These are phyloP conservation scores for grape (Vitis vinifera) DNA, from an alignment of 164 flowering plant genomes.

Conservation along the genomic window ASM3070453v1 NC_081805.1:4052501-4053000, in stretches of 20 bases:
- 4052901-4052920: constrained; percentile 5
- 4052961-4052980: no score
- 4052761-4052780: constrained; percentile 36
- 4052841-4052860: not conserved
- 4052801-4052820: not conserved
- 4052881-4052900: constrained; percentile 33
- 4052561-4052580: no score
- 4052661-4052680: not conserved
- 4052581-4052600: no score
- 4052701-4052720: no score
- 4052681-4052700: not conserved
- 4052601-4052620: no score
- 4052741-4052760: constrained; percentile 2
- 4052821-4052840: not conserved
- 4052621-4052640: no score
- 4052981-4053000: no score
- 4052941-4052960: not conserved
- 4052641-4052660: not conserved
- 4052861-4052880: not conserved
- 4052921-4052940: not conserved
- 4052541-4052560: no score
- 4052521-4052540: no score
- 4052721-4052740: not conserved
- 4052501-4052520: no score
- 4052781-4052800: not conserved